These are phyloP conservation scores for Volvox africanus DNA, from an alignment of 139 green algal genomes.

Conservation along the genomic window DNA sequence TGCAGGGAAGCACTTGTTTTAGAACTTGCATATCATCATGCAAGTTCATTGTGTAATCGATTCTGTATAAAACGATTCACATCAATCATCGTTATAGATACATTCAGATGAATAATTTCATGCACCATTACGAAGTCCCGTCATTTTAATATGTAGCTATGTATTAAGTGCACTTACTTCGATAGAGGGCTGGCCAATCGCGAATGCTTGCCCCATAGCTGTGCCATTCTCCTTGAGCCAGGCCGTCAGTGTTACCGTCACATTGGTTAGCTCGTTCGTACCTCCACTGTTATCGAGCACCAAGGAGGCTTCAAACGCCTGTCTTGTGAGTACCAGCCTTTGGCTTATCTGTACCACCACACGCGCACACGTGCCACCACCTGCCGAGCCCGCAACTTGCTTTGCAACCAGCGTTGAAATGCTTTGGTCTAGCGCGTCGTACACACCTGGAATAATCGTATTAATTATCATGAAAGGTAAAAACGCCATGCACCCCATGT, in stretches of 20 bases:
- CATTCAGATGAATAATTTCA: no score
- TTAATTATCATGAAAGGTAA: no score
- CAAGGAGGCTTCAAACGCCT: slow-evolving; percentile 32
- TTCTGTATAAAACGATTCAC: no score
- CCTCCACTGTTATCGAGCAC: slow-evolving; percentile 29
- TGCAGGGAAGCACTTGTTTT: no score
- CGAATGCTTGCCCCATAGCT: not conserved
- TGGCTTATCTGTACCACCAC: slow-evolving; percentile 30
- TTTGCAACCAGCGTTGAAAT: not conserved
- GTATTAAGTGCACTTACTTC: not conserved
- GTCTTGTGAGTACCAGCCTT: slow-evolving; percentile 9
- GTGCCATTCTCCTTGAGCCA: slow-evolving; percentile 2
- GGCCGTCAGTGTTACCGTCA: not conserved
- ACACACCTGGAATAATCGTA: slow-evolving; percentile 11
- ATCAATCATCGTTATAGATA: no score
- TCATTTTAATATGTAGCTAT: no score
- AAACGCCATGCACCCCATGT: no score
- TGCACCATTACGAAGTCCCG: no score
- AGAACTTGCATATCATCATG: no score
- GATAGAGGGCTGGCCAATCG: not conserved
- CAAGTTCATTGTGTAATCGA: no score
- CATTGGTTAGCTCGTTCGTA: not conserved
- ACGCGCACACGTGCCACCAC: slow-evolving; percentile 17
- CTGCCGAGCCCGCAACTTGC: not conserved
- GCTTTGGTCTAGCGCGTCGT: not conserved